Evolutionary conservation across 139 green algal genomes (phyloP).

Genomic region (Chlorokybus atmophyticus): DNA sequence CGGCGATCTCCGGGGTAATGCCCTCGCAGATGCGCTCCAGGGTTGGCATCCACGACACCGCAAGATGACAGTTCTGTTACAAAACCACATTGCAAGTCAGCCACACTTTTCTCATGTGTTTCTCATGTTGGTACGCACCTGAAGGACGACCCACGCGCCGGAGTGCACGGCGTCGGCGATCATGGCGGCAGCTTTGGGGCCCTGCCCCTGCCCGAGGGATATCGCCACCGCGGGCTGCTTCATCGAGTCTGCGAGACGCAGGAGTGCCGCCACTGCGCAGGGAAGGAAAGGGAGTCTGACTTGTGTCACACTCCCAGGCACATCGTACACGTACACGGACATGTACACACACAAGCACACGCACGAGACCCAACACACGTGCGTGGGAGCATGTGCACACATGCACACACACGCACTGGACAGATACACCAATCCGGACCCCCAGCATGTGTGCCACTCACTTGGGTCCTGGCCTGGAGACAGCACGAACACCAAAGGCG

Average conservation of each 20-base stretch:
- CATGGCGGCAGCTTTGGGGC: slow-evolving; percentile 41
- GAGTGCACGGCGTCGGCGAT: slow-evolving; percentile 35
- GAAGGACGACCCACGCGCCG: slow-evolving; percentile 60
- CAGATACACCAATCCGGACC: too few species aligned
- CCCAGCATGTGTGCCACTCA: too few species aligned
- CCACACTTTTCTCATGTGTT: too few species aligned
- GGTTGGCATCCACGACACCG: slow-evolving; percentile 56
- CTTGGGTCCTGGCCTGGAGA: slow-evolving; percentile 35
- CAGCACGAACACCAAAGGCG: slow-evolving; percentile 55
- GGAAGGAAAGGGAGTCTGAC: too few species aligned
- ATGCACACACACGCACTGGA: not conserved
- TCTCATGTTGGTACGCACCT: too few species aligned
- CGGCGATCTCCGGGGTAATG: slow-evolving; percentile 12
- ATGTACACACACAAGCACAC: not conserved
- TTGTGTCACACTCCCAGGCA: slow-evolving; percentile 13
- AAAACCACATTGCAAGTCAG: too few species aligned
- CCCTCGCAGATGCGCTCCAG: slow-evolving; percentile 59
- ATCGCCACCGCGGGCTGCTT: slow-evolving; percentile 27
- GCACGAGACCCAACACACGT: not conserved
- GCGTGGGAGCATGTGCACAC: not conserved
- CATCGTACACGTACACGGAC: not conserved
- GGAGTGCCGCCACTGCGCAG: slow-evolving; percentile 40
- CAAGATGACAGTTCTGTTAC: slow-evolving; percentile 66
- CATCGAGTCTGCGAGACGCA: slow-evolving; percentile 43
- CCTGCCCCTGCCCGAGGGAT: slow-evolving; percentile 34